Conservation (phyloP, 805 yeast species). For the Monosporozyma solicola region DNA sequence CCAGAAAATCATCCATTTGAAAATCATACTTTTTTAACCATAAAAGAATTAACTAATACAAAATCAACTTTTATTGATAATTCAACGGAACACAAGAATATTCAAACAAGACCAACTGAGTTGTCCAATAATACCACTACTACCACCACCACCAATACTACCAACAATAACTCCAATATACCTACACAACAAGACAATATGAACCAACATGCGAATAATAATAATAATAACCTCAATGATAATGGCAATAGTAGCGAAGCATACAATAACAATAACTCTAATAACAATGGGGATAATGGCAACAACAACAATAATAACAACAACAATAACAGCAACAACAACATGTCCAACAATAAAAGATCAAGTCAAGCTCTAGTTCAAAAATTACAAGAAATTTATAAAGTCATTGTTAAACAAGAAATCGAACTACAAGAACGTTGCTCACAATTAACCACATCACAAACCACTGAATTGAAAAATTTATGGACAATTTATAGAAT, state of each 20-base stretch:
- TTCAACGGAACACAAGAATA: not conserved
- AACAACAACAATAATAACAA: constrained; percentile 9
- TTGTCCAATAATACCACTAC: not conserved
- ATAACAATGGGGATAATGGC: constrained; percentile 7
- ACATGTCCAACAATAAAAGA: constrained; percentile 15
- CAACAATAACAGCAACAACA: constrained; percentile 15
- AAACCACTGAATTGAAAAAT: constrained; percentile 49
- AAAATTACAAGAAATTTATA: constrained; percentile 66
- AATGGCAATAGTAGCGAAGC: constrained; percentile 4
- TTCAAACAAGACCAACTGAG: not conserved
- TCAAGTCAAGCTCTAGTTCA: constrained; percentile 47
- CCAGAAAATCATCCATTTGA: not conserved
- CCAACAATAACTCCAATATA: not conserved
- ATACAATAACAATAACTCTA: constrained; percentile 1
- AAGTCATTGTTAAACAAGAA: constrained; percentile 57
- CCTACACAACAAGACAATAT: not conserved
- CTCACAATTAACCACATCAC: constrained; percentile 48
- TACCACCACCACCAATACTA: not conserved
- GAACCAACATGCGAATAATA: constrained; percentile 1
- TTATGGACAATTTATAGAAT: constrained; percentile 66
- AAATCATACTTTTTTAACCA: not conserved
- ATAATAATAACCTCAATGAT: constrained; percentile 2
- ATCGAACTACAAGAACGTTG: constrained; percentile 64
- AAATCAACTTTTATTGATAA: not conserved
- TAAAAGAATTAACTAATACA: not conserved